Conservation (phyloP, 768 basidiomycete species). For the Hirschioporus abietinus region DNA sequence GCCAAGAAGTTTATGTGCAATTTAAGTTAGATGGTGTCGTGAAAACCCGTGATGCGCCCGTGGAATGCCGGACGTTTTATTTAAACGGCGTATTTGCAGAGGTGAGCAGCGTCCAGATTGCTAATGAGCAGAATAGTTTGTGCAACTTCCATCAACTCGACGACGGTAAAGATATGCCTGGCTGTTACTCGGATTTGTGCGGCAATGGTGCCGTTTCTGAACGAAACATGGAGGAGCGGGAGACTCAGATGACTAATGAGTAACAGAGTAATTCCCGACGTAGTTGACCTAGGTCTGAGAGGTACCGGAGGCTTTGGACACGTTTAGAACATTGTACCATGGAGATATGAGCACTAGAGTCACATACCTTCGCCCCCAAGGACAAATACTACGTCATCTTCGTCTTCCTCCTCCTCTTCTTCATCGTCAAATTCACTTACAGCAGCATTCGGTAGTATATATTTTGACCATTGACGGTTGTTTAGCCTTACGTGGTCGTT, state of each 20-base stretch:
- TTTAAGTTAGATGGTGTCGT: background rate
- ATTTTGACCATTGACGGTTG: slow-evolving; percentile 51
- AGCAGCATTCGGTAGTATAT: slow-evolving; percentile 57
- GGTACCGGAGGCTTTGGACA: background rate
- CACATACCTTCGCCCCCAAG: slow-evolving; percentile 44
- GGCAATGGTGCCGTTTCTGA: background rate
- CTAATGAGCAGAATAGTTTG: background rate
- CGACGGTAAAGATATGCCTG: background rate
- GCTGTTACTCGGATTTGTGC: background rate
- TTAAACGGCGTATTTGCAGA: background rate
- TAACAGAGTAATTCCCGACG: background rate
- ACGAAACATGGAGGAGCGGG: background rate
- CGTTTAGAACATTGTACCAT: background rate
- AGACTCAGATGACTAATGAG: background rate
- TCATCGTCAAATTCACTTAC: slow-evolving; percentile 36
- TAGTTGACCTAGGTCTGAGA: background rate
- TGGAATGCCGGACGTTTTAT: background rate
- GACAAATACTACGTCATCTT: slow-evolving; percentile 76
- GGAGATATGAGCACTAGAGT: slow-evolving; percentile 29
- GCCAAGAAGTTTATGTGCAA: background rate
- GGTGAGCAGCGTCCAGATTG: background rate
- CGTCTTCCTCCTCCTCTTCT: slow-evolving; percentile 52
- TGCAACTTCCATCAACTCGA: background rate
- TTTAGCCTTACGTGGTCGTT: slow-evolving; percentile 64
- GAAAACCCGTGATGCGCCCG: background rate